Percentiles rank a stretch among this genome's conserved stretches.
Conservation (phyloP, 495 filamentous ascomycete species). For the Physcia stellaris region DNA sequence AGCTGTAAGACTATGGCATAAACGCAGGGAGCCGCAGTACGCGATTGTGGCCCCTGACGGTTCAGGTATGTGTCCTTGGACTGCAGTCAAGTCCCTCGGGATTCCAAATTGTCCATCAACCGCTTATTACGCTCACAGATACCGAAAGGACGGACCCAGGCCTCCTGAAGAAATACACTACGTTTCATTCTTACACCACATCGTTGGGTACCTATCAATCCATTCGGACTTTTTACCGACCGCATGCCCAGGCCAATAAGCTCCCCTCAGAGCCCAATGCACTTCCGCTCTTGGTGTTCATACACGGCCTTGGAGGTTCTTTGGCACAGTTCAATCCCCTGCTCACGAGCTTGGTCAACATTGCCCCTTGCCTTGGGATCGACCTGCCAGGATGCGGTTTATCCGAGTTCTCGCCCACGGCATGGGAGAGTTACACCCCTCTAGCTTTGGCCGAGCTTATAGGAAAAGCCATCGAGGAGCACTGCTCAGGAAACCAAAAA, state of each 20-base stretch:
- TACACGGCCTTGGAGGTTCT: constrained; percentile 85
- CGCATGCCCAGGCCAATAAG: constrained; percentile 66
- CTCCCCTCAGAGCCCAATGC: constrained; percentile 58
- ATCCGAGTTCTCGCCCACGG: constrained; percentile 53
- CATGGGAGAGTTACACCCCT: constrained; percentile 69
- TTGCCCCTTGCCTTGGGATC: constrained; percentile 78
- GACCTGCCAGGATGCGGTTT: constrained; percentile 82
- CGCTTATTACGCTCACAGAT: constrained; percentile 1
- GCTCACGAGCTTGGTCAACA: constrained; percentile 66
- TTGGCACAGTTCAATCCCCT: constrained; percentile 76
- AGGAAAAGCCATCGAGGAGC: constrained; percentile 53
- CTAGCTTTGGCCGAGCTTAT: constrained; percentile 65
- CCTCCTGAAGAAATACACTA: constrained; percentile 63
- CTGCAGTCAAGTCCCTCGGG: not conserved
- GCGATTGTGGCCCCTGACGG: no score
- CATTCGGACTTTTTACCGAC: constrained; percentile 71
- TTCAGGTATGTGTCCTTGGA: not conserved
- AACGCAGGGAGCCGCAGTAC: not conserved
- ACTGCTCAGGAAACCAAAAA: constrained; percentile 47
- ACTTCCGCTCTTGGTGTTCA: constrained; percentile 75
- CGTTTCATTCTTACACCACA: constrained; percentile 56
- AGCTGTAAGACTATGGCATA: constrained; percentile 6
- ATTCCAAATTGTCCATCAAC: not conserved
- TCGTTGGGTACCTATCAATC: constrained; percentile 55
- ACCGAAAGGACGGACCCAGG: constrained; percentile 46